Evolutionary conservation across 2,329 filamentous ascomycete species (phyloP), one percentile per base, ranked within the genome.

Genomic region (Paraconiothyrium brasiliense): DNA sequence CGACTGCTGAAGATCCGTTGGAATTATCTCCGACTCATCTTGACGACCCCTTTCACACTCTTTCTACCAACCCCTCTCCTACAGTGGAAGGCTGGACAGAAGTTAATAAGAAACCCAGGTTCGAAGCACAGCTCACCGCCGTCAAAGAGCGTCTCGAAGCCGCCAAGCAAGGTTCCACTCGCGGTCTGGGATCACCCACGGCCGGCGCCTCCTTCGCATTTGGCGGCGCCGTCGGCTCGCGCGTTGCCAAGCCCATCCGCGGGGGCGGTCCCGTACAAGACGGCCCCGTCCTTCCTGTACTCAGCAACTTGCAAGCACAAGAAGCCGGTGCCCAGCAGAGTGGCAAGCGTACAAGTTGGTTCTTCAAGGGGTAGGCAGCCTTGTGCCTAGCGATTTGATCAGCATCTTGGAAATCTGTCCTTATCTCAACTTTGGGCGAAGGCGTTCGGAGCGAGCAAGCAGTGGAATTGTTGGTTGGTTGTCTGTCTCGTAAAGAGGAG

Each of bases 71-170:
- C 44, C 43, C 34, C 14, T 54, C 57, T 35, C 22, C 30, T 50
- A 39, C 57, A 55, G 57, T 34, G 13, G 24, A 55, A 47, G 44
- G 52, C 55, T 46, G 49, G 34, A 57, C 49, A 24, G 13, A 56
- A 41, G 35, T 64, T 65, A 59, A 68, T 60, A 61, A 59, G 43
- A 22, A 11, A 3, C 24, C 39, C 77, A 98, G 95, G 79, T 99
- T 99, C 84, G 95, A 99, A 84, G 90, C 92, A 41, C 95, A 99
- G 82, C 92, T 99, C 77, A 92, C 93, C 47, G 93, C 94, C 55
- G 95, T 99, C 81, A 99, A 98, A 85, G 95, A 99, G 79, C 92
- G 95, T 65, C 90, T 99, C 68, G 95, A 99, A 82, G 92, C 93
- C 56, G 95, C 94, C 78, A 99, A 98, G 82, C 88, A 90, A 52